Base-by-base conservation (phyloP, 768 basidiomycete species). In the Tricholoma sp. region DNA sequence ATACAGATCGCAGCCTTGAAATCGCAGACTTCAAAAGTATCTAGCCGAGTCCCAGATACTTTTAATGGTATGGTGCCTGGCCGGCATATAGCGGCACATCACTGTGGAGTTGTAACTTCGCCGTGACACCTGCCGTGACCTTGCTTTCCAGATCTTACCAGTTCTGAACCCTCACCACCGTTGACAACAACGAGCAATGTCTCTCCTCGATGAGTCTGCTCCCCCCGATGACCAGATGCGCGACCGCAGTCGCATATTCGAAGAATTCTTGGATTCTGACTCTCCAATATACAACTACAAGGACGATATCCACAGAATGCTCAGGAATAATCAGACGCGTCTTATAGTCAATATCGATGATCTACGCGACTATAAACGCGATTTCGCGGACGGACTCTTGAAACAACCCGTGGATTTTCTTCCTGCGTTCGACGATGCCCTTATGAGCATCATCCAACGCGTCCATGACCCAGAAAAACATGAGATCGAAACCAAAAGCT, bases 291-390 rank as follows among this genome's bases (percentile, higher is more conserved):
- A 84, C 77, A 91, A 91, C 71, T 95, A 96, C 77, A 83, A 86
- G 64, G 88, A 94, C 64, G 88, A 89, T 56, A 88, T 96, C 61
- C 78, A 81, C 45, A 82, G 85, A 63, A 84, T 98, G 85, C 81
- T 98, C 49, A 85, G 89, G 55, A 78, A 80, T 17, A 88, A 90
- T 65, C 85, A 88, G 67, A 87, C 91, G 66, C 85, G 97, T 70
- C 86, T 98, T 65, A 85, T 95, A 64, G 84, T 99, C 70, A 98
- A 97, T 71, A 81, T 98, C 63, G 95, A 98, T 71, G 94, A 98
- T 74, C 74, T 98, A 65, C 88, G 96, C 74, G 92, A 93, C 72
- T 91, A 92, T 70, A 84, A 91, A 69, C 85, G 94, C 67, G 86
- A 91, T 59, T 89, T 85, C 55, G 87, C 91, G 5, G 88, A 94